These are phyloP conservation scores for Candolleomyces efflorescens DNA, from an alignment of 768 basidiomycete genomes.

Conservation along the genomic window DNA sequence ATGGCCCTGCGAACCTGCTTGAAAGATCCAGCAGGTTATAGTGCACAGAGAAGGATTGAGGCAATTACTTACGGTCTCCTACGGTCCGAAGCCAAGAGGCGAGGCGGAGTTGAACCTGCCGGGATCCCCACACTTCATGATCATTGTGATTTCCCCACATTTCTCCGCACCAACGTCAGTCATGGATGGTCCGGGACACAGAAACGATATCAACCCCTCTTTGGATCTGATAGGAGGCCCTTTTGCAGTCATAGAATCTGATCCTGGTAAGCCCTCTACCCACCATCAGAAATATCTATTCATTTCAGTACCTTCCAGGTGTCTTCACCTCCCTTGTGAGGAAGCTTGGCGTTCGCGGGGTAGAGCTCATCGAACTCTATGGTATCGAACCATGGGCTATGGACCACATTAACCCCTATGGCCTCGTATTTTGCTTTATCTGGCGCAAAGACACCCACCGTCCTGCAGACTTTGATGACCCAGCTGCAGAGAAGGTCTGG, in stretches of 20 bases:
- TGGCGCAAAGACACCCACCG: conserved; percentile 49
- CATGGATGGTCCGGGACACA: not conserved
- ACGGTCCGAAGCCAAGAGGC: not conserved
- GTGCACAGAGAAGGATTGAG: too few relatives aligned
- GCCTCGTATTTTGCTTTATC: conserved; percentile 61
- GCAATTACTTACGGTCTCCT: too few relatives aligned
- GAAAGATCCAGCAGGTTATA: not conserved
- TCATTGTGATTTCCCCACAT: not conserved
- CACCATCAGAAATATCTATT: not conserved
- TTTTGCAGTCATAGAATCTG: conserved; percentile 59
- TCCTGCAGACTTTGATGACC: conserved; percentile 44
- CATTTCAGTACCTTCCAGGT: conserved; percentile 23
- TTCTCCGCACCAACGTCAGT: conserved; percentile 3
- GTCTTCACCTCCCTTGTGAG: conserved; percentile 58
- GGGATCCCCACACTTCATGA: not conserved
- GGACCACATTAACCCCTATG: conserved; percentile 54
- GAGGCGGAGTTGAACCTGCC: not conserved
- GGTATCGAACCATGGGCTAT: conserved; percentile 61
- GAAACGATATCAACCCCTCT: not conserved
- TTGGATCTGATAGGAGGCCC: conserved; percentile 57
- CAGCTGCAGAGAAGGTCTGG: conserved; percentile 55
- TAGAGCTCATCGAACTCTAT: conserved; percentile 57
- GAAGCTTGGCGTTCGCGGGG: conserved; percentile 45
- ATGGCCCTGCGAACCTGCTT: too few relatives aligned
- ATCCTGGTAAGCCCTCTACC: conserved; percentile 33